Percentiles rank a stretch among this genome's conserved stretches.
These are phyloP conservation scores for Juglanconis juglandina DNA, from an alignment of 2,329 filamentous ascomycete genomes.

Conservation along the genomic window DNA sequence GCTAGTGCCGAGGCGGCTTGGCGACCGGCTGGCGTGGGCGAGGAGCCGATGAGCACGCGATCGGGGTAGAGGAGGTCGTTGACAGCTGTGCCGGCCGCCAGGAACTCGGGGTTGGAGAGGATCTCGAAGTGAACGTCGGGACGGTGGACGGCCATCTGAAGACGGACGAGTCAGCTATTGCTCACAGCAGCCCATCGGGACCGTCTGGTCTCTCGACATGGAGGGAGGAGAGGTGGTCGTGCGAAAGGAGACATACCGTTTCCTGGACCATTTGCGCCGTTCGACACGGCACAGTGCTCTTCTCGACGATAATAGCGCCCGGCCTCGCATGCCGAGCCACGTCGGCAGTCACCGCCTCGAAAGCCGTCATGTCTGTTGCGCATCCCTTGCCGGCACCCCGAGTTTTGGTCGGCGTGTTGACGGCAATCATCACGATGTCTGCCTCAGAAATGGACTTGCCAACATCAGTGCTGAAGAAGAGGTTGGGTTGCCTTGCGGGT, in stretches of 20 bases:
- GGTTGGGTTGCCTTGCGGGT: conserved; percentile 55
- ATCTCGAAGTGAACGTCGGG: conserved; percentile 69
- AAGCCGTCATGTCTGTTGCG: conserved; percentile 68
- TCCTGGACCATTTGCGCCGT: conserved; percentile 68
- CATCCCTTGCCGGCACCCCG: conserved; percentile 66
- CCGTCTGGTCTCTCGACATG: no score
- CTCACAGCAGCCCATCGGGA: background rate
- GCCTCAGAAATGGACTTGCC: conserved; percentile 60
- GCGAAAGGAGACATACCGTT: conserved; percentile 48
- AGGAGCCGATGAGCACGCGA: conserved; percentile 71
- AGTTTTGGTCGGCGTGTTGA: conserved; percentile 76
- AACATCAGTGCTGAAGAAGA: conserved; percentile 71
- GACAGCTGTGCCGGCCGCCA: conserved; percentile 74
- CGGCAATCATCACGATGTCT: conserved; percentile 71
- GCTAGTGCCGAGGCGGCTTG: conserved; percentile 62
- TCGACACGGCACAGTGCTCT: conserved; percentile 74
- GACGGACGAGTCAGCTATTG: background rate
- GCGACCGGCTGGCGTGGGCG: conserved; percentile 55
- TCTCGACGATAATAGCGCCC: conserved; percentile 75
- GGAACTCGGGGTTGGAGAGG: conserved; percentile 77
- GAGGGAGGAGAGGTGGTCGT: no score
- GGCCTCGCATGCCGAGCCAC: conserved; percentile 64
- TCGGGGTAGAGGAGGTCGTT: conserved; percentile 68
- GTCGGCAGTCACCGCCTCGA: conserved; percentile 66
- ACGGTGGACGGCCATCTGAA: conserved; percentile 53